Evolutionary conservation across 768 basidiomycete species (phyloP).

Genomic region (Pulveroboletus sp.): DNA sequence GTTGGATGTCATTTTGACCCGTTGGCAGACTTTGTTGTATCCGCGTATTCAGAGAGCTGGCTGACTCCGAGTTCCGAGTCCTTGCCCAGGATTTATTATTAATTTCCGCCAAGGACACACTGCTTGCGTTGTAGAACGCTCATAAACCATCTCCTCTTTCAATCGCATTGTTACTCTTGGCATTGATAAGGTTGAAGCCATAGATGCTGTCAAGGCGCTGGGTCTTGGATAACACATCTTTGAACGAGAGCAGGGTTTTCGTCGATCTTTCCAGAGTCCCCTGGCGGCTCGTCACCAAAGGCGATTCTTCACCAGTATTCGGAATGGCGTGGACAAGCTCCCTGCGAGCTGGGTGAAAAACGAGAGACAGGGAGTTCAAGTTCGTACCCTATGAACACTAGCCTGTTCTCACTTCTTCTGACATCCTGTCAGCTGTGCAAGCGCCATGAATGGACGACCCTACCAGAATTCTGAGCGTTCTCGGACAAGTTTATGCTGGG

Average conservation of each 20-base stretch:
- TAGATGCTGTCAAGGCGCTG: slow-evolving; percentile 46
- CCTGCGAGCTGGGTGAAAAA: slow-evolving; percentile 27
- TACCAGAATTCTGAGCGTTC: slow-evolving; percentile 82
- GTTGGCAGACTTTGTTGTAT: slow-evolving; percentile 74
- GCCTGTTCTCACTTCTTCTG: slow-evolving; percentile 81
- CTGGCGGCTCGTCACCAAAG: slow-evolving; percentile 86
- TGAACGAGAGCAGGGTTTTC: slow-evolving; percentile 73
- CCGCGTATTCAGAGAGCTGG: slow-evolving; percentile 88
- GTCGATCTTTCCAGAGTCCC: slow-evolving; percentile 75
- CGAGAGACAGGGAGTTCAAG: slow-evolving; percentile 35
- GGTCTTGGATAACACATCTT: slow-evolving; percentile 62
- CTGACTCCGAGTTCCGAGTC: slow-evolving; percentile 62
- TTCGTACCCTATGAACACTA: slow-evolving; percentile 85
- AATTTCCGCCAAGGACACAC: slow-evolving; percentile 61
- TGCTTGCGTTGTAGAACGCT: slow-evolving; percentile 47
- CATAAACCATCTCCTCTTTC: slow-evolving; percentile 44
- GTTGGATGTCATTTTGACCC: slow-evolving; percentile 3
- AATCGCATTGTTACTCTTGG: slow-evolving; percentile 61
- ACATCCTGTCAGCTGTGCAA: slow-evolving; percentile 80
- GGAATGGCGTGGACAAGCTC: slow-evolving; percentile 39
- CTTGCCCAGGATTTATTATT: slow-evolving; percentile 73
- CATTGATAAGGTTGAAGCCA: slow-evolving; percentile 76
- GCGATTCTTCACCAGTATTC: slow-evolving; percentile 61
- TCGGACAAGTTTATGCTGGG: slow-evolving; percentile 69
- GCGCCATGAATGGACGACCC: slow-evolving; percentile 82